These are phyloP conservation scores for Scheffersomyces insectosa DNA, from an alignment of 1,139 yeast genomes.

Conservation along the genomic window DNA sequence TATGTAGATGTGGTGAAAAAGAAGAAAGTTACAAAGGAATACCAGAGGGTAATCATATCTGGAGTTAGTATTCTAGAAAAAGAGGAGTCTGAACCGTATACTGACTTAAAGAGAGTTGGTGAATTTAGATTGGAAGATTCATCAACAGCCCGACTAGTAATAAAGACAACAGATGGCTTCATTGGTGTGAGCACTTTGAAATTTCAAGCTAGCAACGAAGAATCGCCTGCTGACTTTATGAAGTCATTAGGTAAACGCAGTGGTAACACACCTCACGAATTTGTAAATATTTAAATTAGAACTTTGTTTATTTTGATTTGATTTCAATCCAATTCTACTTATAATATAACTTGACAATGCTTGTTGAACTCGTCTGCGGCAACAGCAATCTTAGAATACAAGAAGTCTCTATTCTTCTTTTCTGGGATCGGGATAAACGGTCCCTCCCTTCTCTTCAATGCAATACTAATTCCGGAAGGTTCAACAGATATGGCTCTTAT, in stretches of 20 bases:
- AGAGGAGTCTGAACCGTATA: neutral
- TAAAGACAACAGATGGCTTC: constrained; percentile 47
- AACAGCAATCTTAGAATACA: constrained; percentile 72
- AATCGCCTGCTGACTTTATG: constrained; percentile 44
- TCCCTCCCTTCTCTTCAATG: constrained; percentile 61
- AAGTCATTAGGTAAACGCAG: constrained; percentile 44
- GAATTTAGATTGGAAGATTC: constrained; percentile 31
- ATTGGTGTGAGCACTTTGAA: constrained; percentile 41
- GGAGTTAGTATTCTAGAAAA: constrained; percentile 22
- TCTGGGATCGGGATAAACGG: constrained; percentile 82
- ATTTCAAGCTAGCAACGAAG: constrained; percentile 55
- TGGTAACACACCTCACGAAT: constrained; percentile 25
- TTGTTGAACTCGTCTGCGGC: constrained; percentile 83
- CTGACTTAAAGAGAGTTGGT: constrained; percentile 33
- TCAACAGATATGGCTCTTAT: constrained; percentile 73
- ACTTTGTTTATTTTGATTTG: constrained; percentile 4
- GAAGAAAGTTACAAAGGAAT: constrained; percentile 24
- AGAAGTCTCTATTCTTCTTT: constrained; percentile 57
- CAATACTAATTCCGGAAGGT: constrained; percentile 74
- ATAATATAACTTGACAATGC: constrained; percentile 47
- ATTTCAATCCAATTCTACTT: constrained; percentile 1
- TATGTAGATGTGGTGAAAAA: constrained; percentile 28
- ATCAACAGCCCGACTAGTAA: constrained; percentile 22
- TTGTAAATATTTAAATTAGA: constrained; percentile 10
- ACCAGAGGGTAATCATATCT: constrained; percentile 50